These are phyloP conservation scores for Plasmodium relictum DNA, from an alignment of 169 alveolate genomes.

Conservation along the genomic window DNA sequence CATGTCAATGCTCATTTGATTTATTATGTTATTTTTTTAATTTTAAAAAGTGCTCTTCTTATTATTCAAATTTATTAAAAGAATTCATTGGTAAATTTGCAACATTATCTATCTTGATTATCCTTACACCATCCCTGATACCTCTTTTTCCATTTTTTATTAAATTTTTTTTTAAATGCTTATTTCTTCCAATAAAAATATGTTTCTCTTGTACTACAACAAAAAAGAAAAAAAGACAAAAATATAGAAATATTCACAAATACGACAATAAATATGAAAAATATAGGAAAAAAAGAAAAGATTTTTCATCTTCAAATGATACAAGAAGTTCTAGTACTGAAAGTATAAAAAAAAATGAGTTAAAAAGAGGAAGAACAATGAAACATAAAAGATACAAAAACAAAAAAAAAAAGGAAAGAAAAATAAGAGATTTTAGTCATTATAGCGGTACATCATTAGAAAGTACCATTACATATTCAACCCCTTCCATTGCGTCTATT, in stretches of 20 bases:
- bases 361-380: background rate
- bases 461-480: slow-evolving; percentile 25
- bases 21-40: slow-evolving; percentile 44
- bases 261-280: slow-evolving; percentile 13
- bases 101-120: slow-evolving; percentile 37
- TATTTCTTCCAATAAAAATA: slow-evolving; percentile 19
- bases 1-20: slow-evolving; percentile 43
- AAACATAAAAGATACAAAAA: background rate
- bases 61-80: slow-evolving; percentile 33
- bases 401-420: slow-evolving; percentile 12
- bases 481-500: slow-evolving; percentile 13
- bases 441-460: slow-evolving; percentile 18
- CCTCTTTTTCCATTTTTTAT: slow-evolving; percentile 60
- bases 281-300: background rate
- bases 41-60: slow-evolving; percentile 29
- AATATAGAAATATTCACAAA: slow-evolving; percentile 4
- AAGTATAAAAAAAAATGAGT: background rate
- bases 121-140: slow-evolving; percentile 67
- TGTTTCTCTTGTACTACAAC: slow-evolving; percentile 6
- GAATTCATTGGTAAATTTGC: slow-evolving; percentile 28
- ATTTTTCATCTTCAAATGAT: slow-evolving; percentile 34
- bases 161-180: slow-evolving; percentile 29
- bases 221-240: background rate
- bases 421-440: background rate
- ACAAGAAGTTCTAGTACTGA: slow-evolving; percentile 49